Evolutionary conservation across 352 stramenopile genomes (phyloP), one percentile per base, ranked within the genome.

Genomic region (Elongisporangium undulatum): DNA sequence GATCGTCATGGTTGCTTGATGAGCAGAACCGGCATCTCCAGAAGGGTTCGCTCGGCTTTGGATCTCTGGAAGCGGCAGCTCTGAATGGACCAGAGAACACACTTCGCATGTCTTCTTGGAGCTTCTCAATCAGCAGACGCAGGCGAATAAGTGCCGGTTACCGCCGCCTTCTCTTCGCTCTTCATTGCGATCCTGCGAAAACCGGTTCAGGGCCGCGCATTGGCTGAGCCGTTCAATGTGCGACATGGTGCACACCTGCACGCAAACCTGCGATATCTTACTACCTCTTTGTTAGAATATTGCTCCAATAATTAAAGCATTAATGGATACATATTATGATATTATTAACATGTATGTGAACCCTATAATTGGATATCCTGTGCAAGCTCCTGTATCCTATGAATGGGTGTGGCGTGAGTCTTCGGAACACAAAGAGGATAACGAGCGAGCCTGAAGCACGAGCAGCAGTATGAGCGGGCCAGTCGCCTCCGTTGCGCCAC

Each of bases 191-290:
- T 45, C 34, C 34, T 45, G 34, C 34, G 34, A 45, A 45, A 45
- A 45, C 34, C 34, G 6, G 34, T 45, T 17, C 7, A n/a, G n/a
- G 3, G 34, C 34, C 7, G 34, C 10, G 34, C 34, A 45, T 45
- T 26, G 34, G 9, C 13, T 16, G 34, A 45, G 34, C 34, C 34
- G 17, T 24, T 50, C 17, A 51, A 61, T 62, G 45, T 79, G 71
- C 68, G 68, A 79, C 71, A 74, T 74, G 71, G 58, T 72, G 52
- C 66, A 57, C 21, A 29, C 45, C 49, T 57, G 34, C 34, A 12
- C 34, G 17, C 34, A 45, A n/a, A 4, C 34, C 34, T 45, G 34
- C 34, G 9, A 45, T 17, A 45, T 17, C 9, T 45, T 16, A 45
- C 2, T 45, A 45, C 34, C 34, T 45, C 13, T 45, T 45, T 45